Evolutionary conservation across 306 rosid genomes (phyloP).

Genomic region (Vigna radiata): DNA sequence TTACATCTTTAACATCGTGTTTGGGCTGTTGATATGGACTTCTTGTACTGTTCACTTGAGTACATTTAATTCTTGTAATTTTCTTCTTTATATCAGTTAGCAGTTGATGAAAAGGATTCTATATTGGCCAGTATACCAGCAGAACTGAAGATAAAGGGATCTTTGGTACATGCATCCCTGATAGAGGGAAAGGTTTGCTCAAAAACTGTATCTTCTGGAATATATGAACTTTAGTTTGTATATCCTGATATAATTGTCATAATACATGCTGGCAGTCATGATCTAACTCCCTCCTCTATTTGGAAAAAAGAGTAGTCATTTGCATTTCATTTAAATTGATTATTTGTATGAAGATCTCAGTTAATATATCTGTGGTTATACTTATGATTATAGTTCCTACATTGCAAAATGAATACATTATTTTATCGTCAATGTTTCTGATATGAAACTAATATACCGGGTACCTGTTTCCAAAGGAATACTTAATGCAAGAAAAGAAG

Average conservation of each 20-base stretch:
- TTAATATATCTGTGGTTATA: slow-evolving; percentile 20
- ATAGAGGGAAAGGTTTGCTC: slow-evolving; percentile 76
- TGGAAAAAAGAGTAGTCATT: background rate
- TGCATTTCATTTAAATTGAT: background rate
- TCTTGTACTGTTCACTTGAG: background rate
- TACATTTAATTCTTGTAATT: slow-evolving; percentile 24
- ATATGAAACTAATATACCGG: background rate
- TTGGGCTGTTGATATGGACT: background rate
- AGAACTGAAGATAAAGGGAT: slow-evolving; percentile 75
- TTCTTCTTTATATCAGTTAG: slow-evolving; percentile 60
- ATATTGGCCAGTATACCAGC: slow-evolving; percentile 78
- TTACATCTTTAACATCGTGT: slow-evolving; percentile 23
- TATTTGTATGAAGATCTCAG: background rate
- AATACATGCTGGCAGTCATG: background rate
- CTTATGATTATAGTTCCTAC: slow-evolving; percentile 30
- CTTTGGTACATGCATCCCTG: slow-evolving; percentile 66
- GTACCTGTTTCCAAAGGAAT: background rate
- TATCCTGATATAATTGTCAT: slow-evolving; percentile 7
- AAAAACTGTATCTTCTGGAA: slow-evolving; percentile 19
- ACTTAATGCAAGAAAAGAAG: slow-evolving; percentile 15
- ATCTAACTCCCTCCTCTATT: background rate
- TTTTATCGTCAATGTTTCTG: slow-evolving; percentile 26
- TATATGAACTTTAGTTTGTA: slow-evolving; percentile 7
- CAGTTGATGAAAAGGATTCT: slow-evolving; percentile 74
- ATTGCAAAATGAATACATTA: background rate